phyloP scores from a whole-genome alignment of 2,329 filamentous ascomycete species.

The Fusarium luffae region DNA sequence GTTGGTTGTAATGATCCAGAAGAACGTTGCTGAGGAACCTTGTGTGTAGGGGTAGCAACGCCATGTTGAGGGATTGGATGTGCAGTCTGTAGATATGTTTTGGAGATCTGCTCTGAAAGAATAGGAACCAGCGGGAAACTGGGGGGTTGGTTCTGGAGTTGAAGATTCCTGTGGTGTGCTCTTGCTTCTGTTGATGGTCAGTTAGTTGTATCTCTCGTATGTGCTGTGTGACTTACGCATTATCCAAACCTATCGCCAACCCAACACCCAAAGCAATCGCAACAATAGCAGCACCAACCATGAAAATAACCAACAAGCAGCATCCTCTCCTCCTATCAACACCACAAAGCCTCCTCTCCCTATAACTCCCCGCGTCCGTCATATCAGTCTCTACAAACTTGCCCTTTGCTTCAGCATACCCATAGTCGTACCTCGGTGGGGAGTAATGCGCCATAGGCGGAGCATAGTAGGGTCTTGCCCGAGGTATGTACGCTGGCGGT shows the following conservation, averaged over 20 bases:
- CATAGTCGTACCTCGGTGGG: slow-evolving; percentile 39
- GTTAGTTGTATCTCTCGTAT: neutral
- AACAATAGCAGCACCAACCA: slow-evolving; percentile 47
- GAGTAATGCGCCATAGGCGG: slow-evolving; percentile 29
- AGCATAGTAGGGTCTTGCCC: slow-evolving; percentile 13
- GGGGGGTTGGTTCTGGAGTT: slow-evolving; percentile 13
- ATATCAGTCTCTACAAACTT: slow-evolving; percentile 27
- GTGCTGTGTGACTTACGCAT: slow-evolving; percentile 46
- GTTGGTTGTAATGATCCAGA: slow-evolving; percentile 67
- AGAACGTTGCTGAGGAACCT: slow-evolving; percentile 63
- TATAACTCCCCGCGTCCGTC: slow-evolving; percentile 21
- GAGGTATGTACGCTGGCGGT: slow-evolving; percentile 44
- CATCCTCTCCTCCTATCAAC: slow-evolving; percentile 43
- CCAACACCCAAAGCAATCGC: slow-evolving; percentile 55
- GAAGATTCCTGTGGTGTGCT: slow-evolving; percentile 5
- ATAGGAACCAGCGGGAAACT: slow-evolving; percentile 72
- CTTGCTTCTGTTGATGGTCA: slow-evolving; percentile 13
- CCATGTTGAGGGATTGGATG: slow-evolving; percentile 68
- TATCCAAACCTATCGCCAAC: slow-evolving; percentile 53
- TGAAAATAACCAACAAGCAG: slow-evolving; percentile 48
- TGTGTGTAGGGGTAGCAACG: slow-evolving; percentile 67
- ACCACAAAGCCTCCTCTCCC: slow-evolving; percentile 11
- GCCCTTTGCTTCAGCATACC: slow-evolving; percentile 35
- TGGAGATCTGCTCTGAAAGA: slow-evolving; percentile 68
- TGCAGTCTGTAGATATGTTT: slow-evolving; percentile 65